Evolutionary conservation across 163 green algal species (phyloP), one percentile per base, ranked within the genome.

Genomic region (Volvox carteri): DNA sequence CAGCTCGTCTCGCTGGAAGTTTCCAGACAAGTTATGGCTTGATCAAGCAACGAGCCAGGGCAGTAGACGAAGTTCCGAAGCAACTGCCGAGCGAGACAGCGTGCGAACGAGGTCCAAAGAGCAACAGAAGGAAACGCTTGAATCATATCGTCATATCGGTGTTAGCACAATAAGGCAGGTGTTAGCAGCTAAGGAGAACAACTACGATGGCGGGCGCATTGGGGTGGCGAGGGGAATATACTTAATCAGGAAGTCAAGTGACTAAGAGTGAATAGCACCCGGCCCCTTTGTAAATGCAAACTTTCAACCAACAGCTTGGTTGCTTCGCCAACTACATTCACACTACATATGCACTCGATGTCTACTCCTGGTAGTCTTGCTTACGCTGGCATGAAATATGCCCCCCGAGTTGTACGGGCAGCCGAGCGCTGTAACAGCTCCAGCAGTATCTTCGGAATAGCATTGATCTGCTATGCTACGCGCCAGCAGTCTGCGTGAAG

Each of bases 41-140:
- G 19, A 30, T 68, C 58, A 28, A 68, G 58, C 58, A 68, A 68
- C 19, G 58, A 68, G 19, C 58, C 58, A 30, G 58, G 58, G 58
- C 58, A 68, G 58, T 68, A 68, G 58, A 68, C 58, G 58, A 33
- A 68, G 58, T 68, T 68, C 23, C 58, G 58, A 19, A 68, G 58
- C 58, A 68, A 68, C 58, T 68, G 58, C 58, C n/a, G n/a, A n/a
- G n/a, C n/a, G n/a, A n/a, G n/a, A n/a, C n/a, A n/a, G n/a, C n/a
- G n/a, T n/a, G n/a, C n/a, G n/a, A 58, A 11, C 12, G 11, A 14
- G 48, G 48, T 14, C 11, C 48, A 14, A 23, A 58, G 12, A 58
- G 11, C 48, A 58, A 14, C 48, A 58, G 48, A 11, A 14, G 48
- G 14, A 58, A 14, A 58, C 48, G 11, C 48, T 23, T 11, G 14